Conservation (phyloP, 768 basidiomycete species). For the Leccinum uliginosum region DNA sequence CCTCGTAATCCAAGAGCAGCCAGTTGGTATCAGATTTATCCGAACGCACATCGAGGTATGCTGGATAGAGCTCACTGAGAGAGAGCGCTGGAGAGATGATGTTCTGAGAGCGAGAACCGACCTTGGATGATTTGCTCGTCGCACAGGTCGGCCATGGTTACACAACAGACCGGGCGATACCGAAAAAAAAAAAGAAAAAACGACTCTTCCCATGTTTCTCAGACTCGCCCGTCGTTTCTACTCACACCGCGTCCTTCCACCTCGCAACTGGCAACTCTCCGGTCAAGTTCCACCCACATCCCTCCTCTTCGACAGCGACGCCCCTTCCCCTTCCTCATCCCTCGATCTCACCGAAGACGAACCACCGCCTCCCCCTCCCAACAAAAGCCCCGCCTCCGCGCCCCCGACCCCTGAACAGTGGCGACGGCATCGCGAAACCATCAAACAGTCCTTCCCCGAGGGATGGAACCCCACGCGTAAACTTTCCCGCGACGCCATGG, state of each 20-base stretch:
- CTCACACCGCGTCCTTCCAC: slow-evolving; percentile 17
- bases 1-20: slow-evolving; percentile 88
- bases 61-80: slow-evolving; percentile 33
- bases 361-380: slow-evolving; percentile 24
- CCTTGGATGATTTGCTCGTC: slow-evolving; percentile 72
- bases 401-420: slow-evolving; percentile 41
- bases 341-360: slow-evolving; percentile 31
- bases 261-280: slow-evolving; percentile 29
- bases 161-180: slow-evolving; percentile 21
- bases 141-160: slow-evolving; percentile 85
- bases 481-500: slow-evolving; percentile 81
- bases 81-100: neutral
- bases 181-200: too few species aligned
- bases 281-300: slow-evolving; percentile 31
- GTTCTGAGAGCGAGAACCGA: slow-evolving; percentile 28
- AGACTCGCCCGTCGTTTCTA: slow-evolving; percentile 21
- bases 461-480: slow-evolving; percentile 81
- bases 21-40: slow-evolving; percentile 88
- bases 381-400: slow-evolving; percentile 10
- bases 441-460: slow-evolving; percentile 53
- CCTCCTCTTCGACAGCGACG: slow-evolving; percentile 21
- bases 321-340: neutral
- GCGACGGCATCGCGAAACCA: slow-evolving; percentile 45
- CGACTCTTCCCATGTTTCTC: slow-evolving; percentile 4
- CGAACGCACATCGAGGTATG: slow-evolving; percentile 81